A percentile compares a stretch with the other conserved stretches of the same genome.
phyloP scores from a whole-genome alignment of 2,329 filamentous ascomycete genomes.

The Xylariaceae sp. region DNA sequence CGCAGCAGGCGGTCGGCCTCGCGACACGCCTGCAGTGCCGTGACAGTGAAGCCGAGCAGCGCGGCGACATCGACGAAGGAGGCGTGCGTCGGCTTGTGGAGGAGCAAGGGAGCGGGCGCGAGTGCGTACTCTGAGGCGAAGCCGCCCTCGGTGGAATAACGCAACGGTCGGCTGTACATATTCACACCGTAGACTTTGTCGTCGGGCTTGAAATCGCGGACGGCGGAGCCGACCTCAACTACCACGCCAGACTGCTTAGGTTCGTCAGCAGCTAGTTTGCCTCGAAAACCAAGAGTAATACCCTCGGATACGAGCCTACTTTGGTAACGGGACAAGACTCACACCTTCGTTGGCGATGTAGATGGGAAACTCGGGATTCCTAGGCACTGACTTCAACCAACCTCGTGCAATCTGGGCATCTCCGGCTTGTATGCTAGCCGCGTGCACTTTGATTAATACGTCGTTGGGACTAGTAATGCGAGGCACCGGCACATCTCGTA shows the following conservation, averaged over 20 bases:
- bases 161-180: constrained; percentile 33
- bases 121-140: constrained; percentile 39
- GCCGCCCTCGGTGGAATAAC: constrained; percentile 21
- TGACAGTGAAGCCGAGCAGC: constrained; percentile 30
- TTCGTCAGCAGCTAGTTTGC: not conserved
- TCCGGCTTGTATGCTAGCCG: constrained; percentile 30
- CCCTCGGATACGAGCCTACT: too few species aligned
- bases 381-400: constrained; percentile 17
- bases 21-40: constrained; percentile 39
- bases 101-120: constrained; percentile 29
- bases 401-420: constrained; percentile 31
- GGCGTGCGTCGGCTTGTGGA: constrained; percentile 25
- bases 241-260: constrained; percentile 24
- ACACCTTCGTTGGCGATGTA: constrained; percentile 9
- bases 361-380: constrained; percentile 16
- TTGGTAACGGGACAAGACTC: not conserved
- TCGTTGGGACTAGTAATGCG: constrained; percentile 24
- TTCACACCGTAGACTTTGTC: constrained; percentile 36
- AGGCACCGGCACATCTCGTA: constrained; percentile 40
- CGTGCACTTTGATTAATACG: constrained; percentile 30
- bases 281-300: too few species aligned
- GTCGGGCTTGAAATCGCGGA: constrained; percentile 26
- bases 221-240: constrained; percentile 23
- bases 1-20: constrained; percentile 33
- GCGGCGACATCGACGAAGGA: constrained; percentile 33